phyloP scores from a whole-genome alignment of 139 green algal species.

The Diplosphaera chodatii region DNA sequence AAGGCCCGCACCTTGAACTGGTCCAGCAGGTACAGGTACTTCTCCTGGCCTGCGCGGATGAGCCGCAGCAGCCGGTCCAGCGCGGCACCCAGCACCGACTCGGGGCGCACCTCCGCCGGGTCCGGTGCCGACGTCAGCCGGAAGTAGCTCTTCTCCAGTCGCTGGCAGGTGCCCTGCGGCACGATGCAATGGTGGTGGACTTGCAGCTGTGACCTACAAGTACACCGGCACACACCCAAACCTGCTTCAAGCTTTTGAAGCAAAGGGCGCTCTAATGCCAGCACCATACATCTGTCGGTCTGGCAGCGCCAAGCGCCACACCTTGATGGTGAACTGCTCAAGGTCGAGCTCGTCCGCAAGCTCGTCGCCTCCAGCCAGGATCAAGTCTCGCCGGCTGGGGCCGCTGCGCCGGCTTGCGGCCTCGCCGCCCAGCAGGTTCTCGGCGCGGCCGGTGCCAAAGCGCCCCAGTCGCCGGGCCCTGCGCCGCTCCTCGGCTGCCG shows the following conservation, averaged over 20 bases:
- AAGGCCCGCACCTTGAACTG: slow-evolving; percentile 75
- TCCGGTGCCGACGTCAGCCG: slow-evolving; percentile 69
- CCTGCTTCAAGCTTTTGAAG: too few species aligned
- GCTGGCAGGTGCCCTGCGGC: slow-evolving; percentile 51
- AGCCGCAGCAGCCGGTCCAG: slow-evolving; percentile 51
- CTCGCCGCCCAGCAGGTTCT: neutral
- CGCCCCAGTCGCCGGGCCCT: slow-evolving; percentile 29
- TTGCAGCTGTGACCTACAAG: too few species aligned
- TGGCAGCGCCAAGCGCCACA: too few species aligned
- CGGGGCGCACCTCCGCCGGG: slow-evolving; percentile 59
- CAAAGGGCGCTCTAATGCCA: too few species aligned
- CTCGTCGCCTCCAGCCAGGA: neutral
- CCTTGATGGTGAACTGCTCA: neutral
- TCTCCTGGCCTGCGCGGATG: slow-evolving; percentile 25
- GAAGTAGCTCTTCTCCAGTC: slow-evolving; percentile 86
- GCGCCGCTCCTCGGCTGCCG: slow-evolving; percentile 24
- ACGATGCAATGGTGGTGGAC: too few species aligned
- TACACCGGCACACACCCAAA: too few species aligned
- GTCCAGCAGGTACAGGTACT: slow-evolving; percentile 72
- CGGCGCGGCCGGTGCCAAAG: slow-evolving; percentile 39
- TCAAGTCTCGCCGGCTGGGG: neutral
- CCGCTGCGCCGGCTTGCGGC: neutral
- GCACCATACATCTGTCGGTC: too few species aligned
- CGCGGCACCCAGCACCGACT: slow-evolving; percentile 51
- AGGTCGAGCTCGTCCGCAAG: slow-evolving; percentile 7